A percentile compares a stretch with the other conserved stretches of the same genome.
Conservation (phyloP, 192 early-diverging fungal genomes). For the Rhizophagus sp. region DNA sequence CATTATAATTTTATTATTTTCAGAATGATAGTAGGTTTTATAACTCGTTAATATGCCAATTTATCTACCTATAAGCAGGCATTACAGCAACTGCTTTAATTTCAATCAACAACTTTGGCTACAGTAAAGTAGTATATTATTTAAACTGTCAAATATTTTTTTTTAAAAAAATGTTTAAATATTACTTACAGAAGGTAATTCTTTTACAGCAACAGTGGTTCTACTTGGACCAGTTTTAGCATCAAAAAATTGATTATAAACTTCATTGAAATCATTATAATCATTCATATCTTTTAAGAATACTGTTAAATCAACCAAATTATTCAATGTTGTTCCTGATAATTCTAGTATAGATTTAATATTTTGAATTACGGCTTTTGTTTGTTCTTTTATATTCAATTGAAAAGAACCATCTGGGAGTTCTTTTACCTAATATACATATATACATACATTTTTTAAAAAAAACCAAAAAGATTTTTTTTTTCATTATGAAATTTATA, state of each 20-base stretch:
- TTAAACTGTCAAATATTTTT: neutral
- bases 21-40: too few relatives aligned
- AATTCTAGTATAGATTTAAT: constrained; percentile 58
- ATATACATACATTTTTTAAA: neutral
- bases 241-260: constrained; percentile 69
- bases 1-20: too few relatives aligned
- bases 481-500: too few relatives aligned
- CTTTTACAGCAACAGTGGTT: constrained; percentile 66
- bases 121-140: neutral
- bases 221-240: constrained; percentile 57
- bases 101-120: constrained; percentile 21
- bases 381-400: constrained; percentile 65
- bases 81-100: constrained; percentile 3
- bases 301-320: constrained; percentile 71
- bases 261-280: constrained; percentile 63
- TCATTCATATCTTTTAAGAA: constrained; percentile 71
- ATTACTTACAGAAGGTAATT: constrained; percentile 54
- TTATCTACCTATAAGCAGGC: neutral
- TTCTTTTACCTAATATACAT: constrained; percentile 41
- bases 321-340: constrained; percentile 48
- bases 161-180: neutral
- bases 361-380: constrained; percentile 65
- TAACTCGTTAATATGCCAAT: too few relatives aligned
- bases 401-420: constrained; percentile 51
- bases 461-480: neutral